Percentiles rank a stretch among this genome's conserved stretches.
These are phyloP conservation scores for Amyloporia xantha DNA, from an alignment of 768 basidiomycete genomes.

Conservation along the genomic window DNA sequence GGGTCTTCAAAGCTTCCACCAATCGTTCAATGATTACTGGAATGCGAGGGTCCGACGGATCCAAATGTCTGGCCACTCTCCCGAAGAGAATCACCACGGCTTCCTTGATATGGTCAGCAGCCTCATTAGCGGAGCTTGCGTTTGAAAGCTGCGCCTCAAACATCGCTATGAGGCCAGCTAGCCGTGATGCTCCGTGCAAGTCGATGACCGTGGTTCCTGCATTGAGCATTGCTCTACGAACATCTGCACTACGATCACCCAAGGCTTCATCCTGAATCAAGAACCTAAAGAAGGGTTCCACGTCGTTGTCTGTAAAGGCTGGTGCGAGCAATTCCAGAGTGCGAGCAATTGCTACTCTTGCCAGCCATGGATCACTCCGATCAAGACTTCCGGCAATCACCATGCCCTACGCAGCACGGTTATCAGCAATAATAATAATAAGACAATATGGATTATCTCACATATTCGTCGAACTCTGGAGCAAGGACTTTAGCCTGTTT, in stretches of 20 bases:
- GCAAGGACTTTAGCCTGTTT: constrained; percentile 73
- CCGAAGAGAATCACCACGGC: constrained; percentile 94
- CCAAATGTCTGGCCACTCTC: constrained; percentile 83
- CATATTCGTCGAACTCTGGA: constrained; percentile 92
- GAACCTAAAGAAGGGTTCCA: constrained; percentile 76
- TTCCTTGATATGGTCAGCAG: constrained; percentile 86
- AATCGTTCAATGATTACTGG: constrained; percentile 78
- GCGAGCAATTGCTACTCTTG: constrained; percentile 66
- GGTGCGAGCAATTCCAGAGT: constrained; percentile 65
- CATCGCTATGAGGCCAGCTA: constrained; percentile 68
- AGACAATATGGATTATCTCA: too few relatives aligned
- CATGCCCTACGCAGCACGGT: constrained; percentile 92
- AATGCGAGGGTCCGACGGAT: constrained; percentile 68
- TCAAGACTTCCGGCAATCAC: constrained; percentile 83
- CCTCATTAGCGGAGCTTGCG: constrained; percentile 49
- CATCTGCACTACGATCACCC: constrained; percentile 77
- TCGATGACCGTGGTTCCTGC: constrained; percentile 83
- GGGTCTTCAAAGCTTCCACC: constrained; percentile 86
- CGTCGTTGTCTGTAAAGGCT: constrained; percentile 50
- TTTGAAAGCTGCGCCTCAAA: constrained; percentile 73
- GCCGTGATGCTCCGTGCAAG: constrained; percentile 62
- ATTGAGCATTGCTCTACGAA: constrained; percentile 81
- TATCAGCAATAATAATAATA: not conserved
- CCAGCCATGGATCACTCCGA: constrained; percentile 82
- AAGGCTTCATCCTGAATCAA: constrained; percentile 81